These are phyloP conservation scores for Gossypium longicalyx DNA, from an alignment of 345 rosid genomes.

Conservation along the genomic window DNA sequence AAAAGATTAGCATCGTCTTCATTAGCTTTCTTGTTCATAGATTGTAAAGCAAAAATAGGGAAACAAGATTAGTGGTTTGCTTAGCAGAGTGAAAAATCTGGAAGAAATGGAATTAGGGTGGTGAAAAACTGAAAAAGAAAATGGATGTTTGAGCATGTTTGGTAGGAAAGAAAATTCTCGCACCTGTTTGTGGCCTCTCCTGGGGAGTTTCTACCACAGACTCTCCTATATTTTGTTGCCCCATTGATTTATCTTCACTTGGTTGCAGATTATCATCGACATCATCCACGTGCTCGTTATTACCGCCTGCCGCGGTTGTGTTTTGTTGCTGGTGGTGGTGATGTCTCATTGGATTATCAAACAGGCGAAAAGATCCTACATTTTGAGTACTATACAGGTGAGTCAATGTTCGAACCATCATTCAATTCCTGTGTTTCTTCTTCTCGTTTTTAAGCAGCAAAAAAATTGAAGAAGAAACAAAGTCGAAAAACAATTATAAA, in stretches of 20 bases:
- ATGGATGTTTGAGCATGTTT: not conserved
- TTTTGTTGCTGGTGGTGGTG: constrained; percentile 21
- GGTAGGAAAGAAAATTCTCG: not conserved
- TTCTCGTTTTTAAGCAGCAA: not conserved
- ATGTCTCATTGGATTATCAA: constrained; percentile 39
- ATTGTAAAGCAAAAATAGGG: not conserved
- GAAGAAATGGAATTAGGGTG: no score
- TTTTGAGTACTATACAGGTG: constrained; percentile 42
- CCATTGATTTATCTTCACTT: not conserved
- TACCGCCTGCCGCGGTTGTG: constrained; percentile 2
- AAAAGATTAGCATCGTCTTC: not conserved
- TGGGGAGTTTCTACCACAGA: constrained; percentile 21
- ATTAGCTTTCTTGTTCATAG: not conserved
- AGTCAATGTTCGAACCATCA: constrained; percentile 64
- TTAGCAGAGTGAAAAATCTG: no score
- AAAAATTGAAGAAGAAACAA: constrained; percentile 17
- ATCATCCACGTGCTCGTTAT: not conserved
- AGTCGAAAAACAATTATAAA: not conserved
- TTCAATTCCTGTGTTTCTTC: constrained; percentile 3
- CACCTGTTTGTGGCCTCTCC: constrained; percentile 43
- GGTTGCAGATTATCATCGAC: not conserved
- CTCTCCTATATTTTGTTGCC: not conserved
- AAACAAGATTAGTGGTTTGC: not conserved
- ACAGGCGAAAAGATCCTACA: constrained; percentile 49
- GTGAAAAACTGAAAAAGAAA: not conserved